phyloP scores from a whole-genome alignment of 2,329 filamentous ascomycete genomes.

The Sordariomycetes sp. region DNA sequence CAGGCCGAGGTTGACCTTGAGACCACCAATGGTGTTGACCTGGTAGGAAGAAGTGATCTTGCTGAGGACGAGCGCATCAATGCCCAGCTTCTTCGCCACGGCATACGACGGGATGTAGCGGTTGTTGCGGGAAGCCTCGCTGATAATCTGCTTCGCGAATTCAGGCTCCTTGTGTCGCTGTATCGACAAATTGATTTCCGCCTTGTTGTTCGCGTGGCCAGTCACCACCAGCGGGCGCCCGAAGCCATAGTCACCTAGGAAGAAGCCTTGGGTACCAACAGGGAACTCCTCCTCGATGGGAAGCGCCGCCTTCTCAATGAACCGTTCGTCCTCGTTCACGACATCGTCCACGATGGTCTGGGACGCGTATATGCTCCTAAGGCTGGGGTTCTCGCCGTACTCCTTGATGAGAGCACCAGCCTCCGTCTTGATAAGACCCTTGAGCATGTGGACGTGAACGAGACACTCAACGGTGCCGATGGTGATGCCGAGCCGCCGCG shows the following conservation, averaged over 20 bases:
- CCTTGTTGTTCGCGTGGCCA: constrained; percentile 60
- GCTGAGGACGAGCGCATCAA: constrained; percentile 80
- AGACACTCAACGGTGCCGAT: constrained; percentile 80
- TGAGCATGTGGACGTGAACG: constrained; percentile 86
- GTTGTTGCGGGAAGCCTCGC: constrained; percentile 52
- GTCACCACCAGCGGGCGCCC: constrained; percentile 78
- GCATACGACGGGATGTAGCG: constrained; percentile 78
- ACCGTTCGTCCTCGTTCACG: constrained; percentile 80
- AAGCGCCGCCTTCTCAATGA: constrained; percentile 78
- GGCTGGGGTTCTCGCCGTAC: constrained; percentile 71
- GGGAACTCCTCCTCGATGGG: constrained; percentile 90
- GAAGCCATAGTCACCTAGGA: constrained; percentile 86
- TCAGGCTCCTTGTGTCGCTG: constrained; percentile 63
- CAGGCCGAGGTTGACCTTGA: constrained; percentile 79
- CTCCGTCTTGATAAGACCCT: constrained; percentile 80
- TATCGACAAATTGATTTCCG: constrained; percentile 65
- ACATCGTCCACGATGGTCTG: constrained; percentile 87
- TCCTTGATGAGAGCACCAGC: constrained; percentile 87
- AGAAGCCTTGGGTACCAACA: constrained; percentile 70
- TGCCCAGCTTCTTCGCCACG: constrained; percentile 68
- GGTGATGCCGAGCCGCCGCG: constrained; percentile 78
- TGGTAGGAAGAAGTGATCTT: constrained; percentile 94
- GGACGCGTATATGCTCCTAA: constrained; percentile 82
- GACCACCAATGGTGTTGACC: constrained; percentile 62
- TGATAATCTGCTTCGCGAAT: constrained; percentile 65